Percentiles rank a stretch among this genome's conserved stretches.
Evolutionary conservation across 495 filamentous ascomycete genomes (phyloP).

Genomic region (Daldinia vernicosa): DNA sequence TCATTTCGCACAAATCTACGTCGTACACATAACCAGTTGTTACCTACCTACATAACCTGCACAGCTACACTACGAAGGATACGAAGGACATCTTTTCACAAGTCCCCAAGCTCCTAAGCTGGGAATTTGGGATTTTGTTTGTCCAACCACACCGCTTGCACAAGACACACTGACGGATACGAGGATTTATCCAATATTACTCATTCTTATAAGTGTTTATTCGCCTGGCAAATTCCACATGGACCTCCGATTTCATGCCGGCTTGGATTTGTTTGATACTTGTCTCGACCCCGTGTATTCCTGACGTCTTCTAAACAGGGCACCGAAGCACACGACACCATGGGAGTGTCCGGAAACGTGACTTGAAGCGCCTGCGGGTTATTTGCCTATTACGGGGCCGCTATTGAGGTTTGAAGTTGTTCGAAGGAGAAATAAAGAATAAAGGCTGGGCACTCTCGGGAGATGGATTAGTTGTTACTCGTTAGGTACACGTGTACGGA

Average conservation of each 20-base stretch:
- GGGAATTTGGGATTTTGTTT: slow-evolving; percentile 16
- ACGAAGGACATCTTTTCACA: slow-evolving; percentile 11
- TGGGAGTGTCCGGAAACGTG: slow-evolving; percentile 25
- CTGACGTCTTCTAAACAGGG: background rate
- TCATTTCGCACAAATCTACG: slow-evolving; percentile 31
- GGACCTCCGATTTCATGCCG: background rate
- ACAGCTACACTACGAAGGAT: no score
- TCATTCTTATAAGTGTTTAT: background rate
- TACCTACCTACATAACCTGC: slow-evolving; percentile 7
- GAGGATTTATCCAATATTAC: background rate
- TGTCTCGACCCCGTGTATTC: slow-evolving; percentile 7
- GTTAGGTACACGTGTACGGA: slow-evolving; percentile 35
- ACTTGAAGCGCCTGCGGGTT: slow-evolving; percentile 36
- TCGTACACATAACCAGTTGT: background rate
- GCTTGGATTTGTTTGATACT: background rate
- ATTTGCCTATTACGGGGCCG: slow-evolving; percentile 39
- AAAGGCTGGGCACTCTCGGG: slow-evolving; percentile 24
- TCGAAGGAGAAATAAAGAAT: slow-evolving; percentile 24
- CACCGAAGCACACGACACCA: slow-evolving; percentile 27
- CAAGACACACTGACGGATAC: slow-evolving; percentile 30
- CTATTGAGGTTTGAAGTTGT: slow-evolving; percentile 8
- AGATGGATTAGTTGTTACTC: slow-evolving; percentile 15
- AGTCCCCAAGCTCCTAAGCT: slow-evolving; percentile 14
- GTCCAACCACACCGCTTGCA: slow-evolving; percentile 29
- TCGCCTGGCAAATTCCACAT: background rate